phyloP scores from a whole-genome alignment of 1,139 yeast genomes.

The Saccharomyces hybrid region DNA sequence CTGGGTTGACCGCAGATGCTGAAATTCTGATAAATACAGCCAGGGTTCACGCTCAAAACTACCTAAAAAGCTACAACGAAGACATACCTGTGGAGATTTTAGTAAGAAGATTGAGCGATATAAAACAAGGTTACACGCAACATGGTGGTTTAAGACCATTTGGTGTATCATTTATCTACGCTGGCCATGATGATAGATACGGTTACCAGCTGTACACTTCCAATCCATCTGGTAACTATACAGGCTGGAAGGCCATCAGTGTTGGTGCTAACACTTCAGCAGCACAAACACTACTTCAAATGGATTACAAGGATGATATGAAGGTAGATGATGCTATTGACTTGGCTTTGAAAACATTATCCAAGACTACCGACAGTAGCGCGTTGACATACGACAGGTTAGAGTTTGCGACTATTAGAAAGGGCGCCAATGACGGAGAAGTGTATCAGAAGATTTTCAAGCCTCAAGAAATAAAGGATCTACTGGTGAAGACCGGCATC shows the following conservation, averaged over 20 bases:
- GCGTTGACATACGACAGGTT: conserved; percentile 80
- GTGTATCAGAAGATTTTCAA: conserved; percentile 70
- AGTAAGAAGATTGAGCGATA: conserved; percentile 83
- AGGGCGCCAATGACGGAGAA: conserved; percentile 38
- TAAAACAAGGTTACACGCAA: conserved; percentile 97
- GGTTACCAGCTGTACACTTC: conserved; percentile 91
- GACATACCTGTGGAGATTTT: conserved; percentile 87
- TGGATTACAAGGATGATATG: conserved; percentile 84
- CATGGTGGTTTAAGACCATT: conserved; percentile 98
- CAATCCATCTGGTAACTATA: conserved; percentile 94
- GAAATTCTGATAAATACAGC: conserved; percentile 84
- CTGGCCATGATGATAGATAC: conserved; percentile 87
- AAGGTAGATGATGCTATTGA: conserved; percentile 73
- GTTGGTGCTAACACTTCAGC: conserved; percentile 96
- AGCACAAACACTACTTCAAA: conserved; percentile 91
- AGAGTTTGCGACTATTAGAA: conserved; percentile 77
- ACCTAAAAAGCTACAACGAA: conserved; percentile 79
- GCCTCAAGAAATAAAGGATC: conserved; percentile 65
- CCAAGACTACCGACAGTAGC: conserved; percentile 68
- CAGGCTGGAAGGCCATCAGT: conserved; percentile 97
- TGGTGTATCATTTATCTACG: conserved; percentile 93
- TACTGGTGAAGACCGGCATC: conserved; percentile 70
- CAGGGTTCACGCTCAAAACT: conserved; percentile 76
- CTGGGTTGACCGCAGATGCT: conserved; percentile 98
- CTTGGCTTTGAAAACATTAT: conserved; percentile 48